These are phyloP conservation scores for Syzygium aqueum DNA, from an alignment of 345 rosid genomes.

Conservation along the genomic window DNA sequence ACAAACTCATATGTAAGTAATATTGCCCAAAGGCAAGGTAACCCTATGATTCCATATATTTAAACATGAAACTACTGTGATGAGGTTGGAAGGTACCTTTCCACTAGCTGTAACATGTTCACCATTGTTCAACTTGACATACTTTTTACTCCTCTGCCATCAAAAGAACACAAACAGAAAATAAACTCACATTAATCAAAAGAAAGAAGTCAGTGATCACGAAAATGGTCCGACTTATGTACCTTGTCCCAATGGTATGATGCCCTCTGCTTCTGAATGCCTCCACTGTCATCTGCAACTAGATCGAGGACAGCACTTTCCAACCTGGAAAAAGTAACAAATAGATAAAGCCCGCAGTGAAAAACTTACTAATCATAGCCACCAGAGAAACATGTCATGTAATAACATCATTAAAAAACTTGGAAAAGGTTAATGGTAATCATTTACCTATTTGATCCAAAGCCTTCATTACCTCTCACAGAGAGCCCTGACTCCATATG, in stretches of 20 bases:
- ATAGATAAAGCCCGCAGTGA: neutral
- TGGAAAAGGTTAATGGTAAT: neutral
- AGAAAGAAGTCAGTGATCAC: neutral
- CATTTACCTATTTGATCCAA: constrained; percentile 72
- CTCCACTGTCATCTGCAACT: constrained; percentile 82
- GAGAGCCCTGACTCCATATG: constrained; percentile 80
- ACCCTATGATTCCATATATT: neutral
- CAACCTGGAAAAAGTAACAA: constrained; percentile 36
- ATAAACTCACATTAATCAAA: neutral
- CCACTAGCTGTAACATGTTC: constrained; percentile 98
- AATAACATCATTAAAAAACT: neutral
- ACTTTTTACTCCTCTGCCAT: constrained; percentile 89
- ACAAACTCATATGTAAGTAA: neutral
- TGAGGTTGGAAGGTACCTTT: constrained; percentile 39
- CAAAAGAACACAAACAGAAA: neutral
- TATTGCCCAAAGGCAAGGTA: neutral
- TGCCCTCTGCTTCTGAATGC: constrained; percentile 70
- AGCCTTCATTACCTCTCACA: constrained; percentile 65
- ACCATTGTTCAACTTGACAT: constrained; percentile 86
- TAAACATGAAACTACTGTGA: neutral
- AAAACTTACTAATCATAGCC: neutral
- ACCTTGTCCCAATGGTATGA: constrained; percentile 97
- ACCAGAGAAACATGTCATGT: neutral
- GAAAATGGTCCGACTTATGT: constrained; percentile 3
- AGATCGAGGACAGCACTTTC: constrained; percentile 88